A percentile compares a stretch with the other conserved stretches of the same genome.
Conservation (phyloP, 225 moss, liverwort and hornwort species). For the Climacium dendroides region DNA sequence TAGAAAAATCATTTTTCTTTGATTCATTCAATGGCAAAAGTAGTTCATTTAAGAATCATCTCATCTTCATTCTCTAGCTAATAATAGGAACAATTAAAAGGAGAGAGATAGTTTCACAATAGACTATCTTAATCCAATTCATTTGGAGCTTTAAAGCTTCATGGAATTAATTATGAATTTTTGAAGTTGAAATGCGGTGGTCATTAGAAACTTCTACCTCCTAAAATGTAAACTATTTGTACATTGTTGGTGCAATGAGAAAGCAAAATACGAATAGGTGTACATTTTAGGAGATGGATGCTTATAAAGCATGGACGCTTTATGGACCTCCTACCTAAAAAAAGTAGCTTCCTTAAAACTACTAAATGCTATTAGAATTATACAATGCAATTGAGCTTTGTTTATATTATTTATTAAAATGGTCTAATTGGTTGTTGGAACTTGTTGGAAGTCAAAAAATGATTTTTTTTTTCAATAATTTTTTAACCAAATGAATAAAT, state of each 20-base stretch:
- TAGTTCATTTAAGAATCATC: no score
- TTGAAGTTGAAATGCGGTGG: neutral
- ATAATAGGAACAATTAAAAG: no score
- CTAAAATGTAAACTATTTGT: no score
- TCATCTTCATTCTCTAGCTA: no score
- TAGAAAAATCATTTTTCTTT: no score
- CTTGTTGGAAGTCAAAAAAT: neutral
- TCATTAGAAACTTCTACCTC: neutral
- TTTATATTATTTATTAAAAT: neutral
- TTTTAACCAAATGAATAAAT: neutral
- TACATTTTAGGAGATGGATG: neutral
- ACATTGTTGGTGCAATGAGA: rapidly evolving
- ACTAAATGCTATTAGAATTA: no score
- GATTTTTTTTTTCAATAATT: neutral
- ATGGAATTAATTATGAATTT: neutral
- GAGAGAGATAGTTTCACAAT: no score
- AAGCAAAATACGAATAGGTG: neutral
- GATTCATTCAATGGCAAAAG: no score
- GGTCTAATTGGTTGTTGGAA: neutral
- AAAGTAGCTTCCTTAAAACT: neutral
- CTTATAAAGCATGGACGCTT: rapidly evolving
- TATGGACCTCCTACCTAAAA: neutral
- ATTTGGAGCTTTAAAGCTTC: neutral
- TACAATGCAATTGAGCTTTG: neutral
- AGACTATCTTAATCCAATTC: no score